Base-by-base conservation (phyloP, 306 rosid species). In the Luffa acutangula region DNA sequence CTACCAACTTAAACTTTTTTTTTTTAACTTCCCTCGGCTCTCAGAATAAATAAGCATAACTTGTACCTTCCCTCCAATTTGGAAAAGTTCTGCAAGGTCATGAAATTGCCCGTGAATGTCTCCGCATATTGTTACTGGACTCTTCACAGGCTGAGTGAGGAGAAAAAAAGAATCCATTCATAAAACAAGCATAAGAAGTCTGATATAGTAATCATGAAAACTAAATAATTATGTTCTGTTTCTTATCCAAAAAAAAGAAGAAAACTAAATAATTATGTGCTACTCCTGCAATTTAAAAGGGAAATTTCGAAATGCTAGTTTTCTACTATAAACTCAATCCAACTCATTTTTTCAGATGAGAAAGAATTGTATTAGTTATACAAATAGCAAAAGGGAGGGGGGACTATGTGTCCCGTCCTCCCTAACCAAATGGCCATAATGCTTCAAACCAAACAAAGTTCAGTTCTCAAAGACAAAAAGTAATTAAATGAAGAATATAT, bases 21-120 rank as follows among this genome's bases (percentile, higher is more conserved):
- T 51, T 56, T 56, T 56, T 56, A 60, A 31, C 31, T 33, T 39
- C 49, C 49, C 74, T 45, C 12, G 76, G 39, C 56, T 70, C 7
- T 62, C 69, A 25, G 7, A 8, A 10, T 25, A 25, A 25, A 25
- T 25, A 25, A 25, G 31, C 20, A 43, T 20, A 89, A 85, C 75
- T 65, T 80, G 87, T 92, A 95, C 99, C 99, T 92, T 92, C 88
- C 99, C 99, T 84, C 99, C 99, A 80, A 95, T 95, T 84, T 90
- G 97, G 82, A 95, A 95, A 83, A 95, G 93, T 80, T 95, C 99
- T 74, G 99, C 99, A 84, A 95, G 97, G 86, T 95, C 99, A 45
- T 95, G 99, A 88, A 95, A 95, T 84, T 95, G 99, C 81, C 99
- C 99, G 81, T 95, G 99, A 83, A 95, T 95, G 89, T 95, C 99